Evolutionary conservation across 257 asterid genomes (phyloP).

Genomic region (Pogostemon cablin): DNA sequence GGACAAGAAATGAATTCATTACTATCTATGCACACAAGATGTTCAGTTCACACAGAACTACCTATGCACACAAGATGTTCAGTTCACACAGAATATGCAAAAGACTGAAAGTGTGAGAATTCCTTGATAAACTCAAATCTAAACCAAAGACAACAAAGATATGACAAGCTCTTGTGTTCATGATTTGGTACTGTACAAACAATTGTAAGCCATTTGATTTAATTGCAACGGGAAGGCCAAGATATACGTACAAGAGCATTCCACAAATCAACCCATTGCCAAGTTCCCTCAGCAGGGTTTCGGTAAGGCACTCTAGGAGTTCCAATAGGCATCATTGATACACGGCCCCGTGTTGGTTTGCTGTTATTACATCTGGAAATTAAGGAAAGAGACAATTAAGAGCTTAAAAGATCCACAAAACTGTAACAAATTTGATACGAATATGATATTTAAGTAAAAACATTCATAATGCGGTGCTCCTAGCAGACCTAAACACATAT

Average conservation of each 20-base stretch:
- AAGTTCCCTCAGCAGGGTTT: slow-evolving; percentile 67
- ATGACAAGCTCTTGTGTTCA: neutral
- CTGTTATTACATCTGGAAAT: slow-evolving; percentile 41
- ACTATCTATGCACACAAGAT: neutral
- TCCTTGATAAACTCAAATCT: neutral
- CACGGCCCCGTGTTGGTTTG: slow-evolving; percentile 59
- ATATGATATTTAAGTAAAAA: neutral
- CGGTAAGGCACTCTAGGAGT: slow-evolving; percentile 88
- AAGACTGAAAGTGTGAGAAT: neutral
- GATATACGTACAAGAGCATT: slow-evolving; percentile 88
- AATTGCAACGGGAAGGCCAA: slow-evolving; percentile 20
- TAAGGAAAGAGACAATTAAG: slow-evolving; percentile 27
- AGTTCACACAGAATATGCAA: neutral
- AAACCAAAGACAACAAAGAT: neutral
- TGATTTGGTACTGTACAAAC: slow-evolving; percentile 5
- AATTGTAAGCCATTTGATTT: neutral
- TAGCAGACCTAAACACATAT: neutral
- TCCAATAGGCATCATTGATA: slow-evolving; percentile 94
- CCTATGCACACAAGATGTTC: neutral
- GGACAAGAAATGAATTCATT: neutral
- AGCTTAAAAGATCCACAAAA: neutral
- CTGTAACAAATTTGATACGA: neutral
- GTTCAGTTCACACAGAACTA: neutral
- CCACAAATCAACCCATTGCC: slow-evolving; percentile 97
- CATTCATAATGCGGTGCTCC: neutral